These are phyloP conservation scores for Tagetes patula DNA, from an alignment of 129 eudicot species.

Conservation along the genomic window DNA sequence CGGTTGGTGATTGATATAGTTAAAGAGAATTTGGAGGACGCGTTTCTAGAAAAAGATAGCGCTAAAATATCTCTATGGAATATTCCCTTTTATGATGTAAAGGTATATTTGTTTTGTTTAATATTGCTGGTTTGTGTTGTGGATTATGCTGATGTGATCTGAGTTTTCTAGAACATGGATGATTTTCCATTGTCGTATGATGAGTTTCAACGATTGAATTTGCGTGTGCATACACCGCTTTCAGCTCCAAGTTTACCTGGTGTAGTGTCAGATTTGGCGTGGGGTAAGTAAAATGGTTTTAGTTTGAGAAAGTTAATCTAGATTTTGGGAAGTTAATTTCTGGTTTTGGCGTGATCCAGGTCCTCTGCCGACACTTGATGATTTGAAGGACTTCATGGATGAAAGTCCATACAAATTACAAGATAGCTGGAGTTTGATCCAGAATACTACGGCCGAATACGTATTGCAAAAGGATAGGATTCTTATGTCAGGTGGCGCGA, in stretches of 20 bases:
- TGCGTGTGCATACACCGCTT: conserved; percentile 46
- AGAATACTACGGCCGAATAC: conserved; percentile 50
- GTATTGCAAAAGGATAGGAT: conserved; percentile 39
- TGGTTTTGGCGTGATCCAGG: conserved; percentile 50
- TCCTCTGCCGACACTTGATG: conserved; percentile 60
- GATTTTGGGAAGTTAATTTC: background rate
- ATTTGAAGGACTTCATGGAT: conserved; percentile 48
- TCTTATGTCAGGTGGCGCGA: conserved; percentile 29
- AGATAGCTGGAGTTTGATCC: conserved; percentile 51
- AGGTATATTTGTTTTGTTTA: conserved; percentile 43
- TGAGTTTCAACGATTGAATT: conserved; percentile 54
- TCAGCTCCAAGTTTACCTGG: conserved; percentile 50
- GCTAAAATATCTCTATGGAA: conserved; percentile 56
- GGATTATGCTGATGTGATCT: conserved; percentile 24
- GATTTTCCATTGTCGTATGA: conserved; percentile 59
- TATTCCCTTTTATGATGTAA: conserved; percentile 57
- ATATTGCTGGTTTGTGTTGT: conserved; percentile 13
- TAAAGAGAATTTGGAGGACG: conserved; percentile 39
- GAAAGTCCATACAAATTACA: conserved; percentile 31
- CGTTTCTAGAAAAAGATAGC: conserved; percentile 31
- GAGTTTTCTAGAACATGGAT: conserved; percentile 41
- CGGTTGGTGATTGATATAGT: conserved; percentile 51
- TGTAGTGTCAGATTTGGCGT: conserved; percentile 34
- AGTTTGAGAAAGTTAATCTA: background rate
- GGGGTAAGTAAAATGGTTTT: conserved; percentile 56